Percentiles rank a stretch among this genome's conserved stretches.
phyloP scores from a whole-genome alignment of 352 stramenopile species.

The Aphanomyces cochlioides region DNA sequence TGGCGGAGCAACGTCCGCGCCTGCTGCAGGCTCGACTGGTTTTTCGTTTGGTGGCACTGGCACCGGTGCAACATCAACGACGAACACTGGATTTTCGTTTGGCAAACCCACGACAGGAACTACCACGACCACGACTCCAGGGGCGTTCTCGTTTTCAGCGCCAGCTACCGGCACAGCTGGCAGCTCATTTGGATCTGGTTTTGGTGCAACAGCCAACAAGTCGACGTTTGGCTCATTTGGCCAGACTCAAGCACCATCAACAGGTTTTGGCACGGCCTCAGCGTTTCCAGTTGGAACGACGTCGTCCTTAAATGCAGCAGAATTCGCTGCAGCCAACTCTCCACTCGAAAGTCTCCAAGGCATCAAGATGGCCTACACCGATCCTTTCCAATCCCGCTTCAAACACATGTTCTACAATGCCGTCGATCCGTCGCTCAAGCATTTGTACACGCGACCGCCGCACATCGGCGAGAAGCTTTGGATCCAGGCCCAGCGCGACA shows the following conservation, averaged over 20 bases:
- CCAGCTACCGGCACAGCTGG: conserved; percentile 30
- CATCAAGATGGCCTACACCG: conserved; percentile 79
- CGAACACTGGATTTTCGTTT: no score
- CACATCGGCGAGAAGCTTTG: conserved; percentile 82
- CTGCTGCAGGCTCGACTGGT: conserved; percentile 34
- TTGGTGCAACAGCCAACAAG: conserved; percentile 1
- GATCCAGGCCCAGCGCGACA: conserved; percentile 82
- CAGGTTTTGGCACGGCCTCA: conserved; percentile 13
- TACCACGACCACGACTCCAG: neutral
- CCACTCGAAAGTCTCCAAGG: conserved; percentile 76
- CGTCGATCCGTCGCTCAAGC: conserved; percentile 73
- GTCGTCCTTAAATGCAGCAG: conserved; percentile 40
- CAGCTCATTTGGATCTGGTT: conserved; percentile 33
- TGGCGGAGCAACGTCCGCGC: conserved; percentile 29
- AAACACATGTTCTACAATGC: conserved; percentile 89
- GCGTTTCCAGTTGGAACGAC: neutral
- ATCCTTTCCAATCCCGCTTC: conserved; percentile 80
- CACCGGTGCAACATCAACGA: conserved; percentile 17
- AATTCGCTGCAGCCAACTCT: conserved; percentile 72
- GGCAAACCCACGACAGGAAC: conserved; percentile 24
- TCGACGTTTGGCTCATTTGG: conserved; percentile 36
- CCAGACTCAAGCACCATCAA: conserved; percentile 32
- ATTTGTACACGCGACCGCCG: conserved; percentile 71
- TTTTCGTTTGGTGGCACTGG: conserved; percentile 43
- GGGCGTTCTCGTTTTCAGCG: conserved; percentile 35